phyloP scores from a whole-genome alignment of 1,139 yeast genomes.

The Kazachstania sp. region DNA sequence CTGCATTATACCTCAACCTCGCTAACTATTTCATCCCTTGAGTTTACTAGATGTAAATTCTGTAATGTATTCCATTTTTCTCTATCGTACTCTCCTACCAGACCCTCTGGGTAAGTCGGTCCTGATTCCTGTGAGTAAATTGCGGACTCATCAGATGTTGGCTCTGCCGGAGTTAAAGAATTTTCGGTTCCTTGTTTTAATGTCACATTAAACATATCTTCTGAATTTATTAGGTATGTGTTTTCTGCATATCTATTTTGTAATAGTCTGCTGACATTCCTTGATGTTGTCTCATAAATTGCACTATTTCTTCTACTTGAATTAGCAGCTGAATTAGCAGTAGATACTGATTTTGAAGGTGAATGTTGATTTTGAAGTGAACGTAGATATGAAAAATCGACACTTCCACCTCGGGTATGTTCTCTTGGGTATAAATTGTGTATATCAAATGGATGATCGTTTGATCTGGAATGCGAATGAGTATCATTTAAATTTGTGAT shows the following conservation, averaged over 20 bases:
- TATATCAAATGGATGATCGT: neutral
- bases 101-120: slow-evolving; percentile 18
- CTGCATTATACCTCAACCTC: neutral
- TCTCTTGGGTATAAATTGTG: slow-evolving; percentile 1
- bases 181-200: neutral
- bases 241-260: slow-evolving; percentile 10
- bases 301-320: slow-evolving; percentile 21
- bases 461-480: slow-evolving; percentile 2
- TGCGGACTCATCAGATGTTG: slow-evolving; percentile 9
- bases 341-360: slow-evolving; percentile 20
- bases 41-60: slow-evolving; percentile 11
- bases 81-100: slow-evolving; percentile 27
- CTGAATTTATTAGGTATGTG: slow-evolving; percentile 4
- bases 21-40: slow-evolving; percentile 3
- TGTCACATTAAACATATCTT: slow-evolving; percentile 5
- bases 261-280: slow-evolving; percentile 17
- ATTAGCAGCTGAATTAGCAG: slow-evolving; percentile 5
- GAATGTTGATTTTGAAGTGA: slow-evolving; percentile 26
- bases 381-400: slow-evolving; percentile 28
- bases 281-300: slow-evolving; percentile 12
- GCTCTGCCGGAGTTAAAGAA: neutral
- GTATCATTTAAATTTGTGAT: slow-evolving; percentile 26
- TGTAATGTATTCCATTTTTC: slow-evolving; percentile 26
- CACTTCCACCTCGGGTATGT: slow-evolving; percentile 22
- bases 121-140: slow-evolving; percentile 8